phyloP scores from a whole-genome alignment of 1,284 basidiomycete species.

The Pisolithus thermaeus region DNA sequence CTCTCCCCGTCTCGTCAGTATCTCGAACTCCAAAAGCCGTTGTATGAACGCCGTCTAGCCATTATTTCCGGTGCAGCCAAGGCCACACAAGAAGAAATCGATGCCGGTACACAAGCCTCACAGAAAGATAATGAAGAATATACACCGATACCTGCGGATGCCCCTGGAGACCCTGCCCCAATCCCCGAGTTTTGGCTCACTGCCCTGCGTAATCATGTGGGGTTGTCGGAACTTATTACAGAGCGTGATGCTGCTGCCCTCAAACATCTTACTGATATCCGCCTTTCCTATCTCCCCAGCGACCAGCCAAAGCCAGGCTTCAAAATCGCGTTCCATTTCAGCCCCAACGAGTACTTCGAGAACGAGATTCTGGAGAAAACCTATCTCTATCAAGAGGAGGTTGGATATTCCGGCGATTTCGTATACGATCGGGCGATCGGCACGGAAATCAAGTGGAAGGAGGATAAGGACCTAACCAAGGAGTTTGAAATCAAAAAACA shows the following conservation, averaged over 20 bases:
- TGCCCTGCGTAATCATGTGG: conserved; percentile 87
- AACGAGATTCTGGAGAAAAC: conserved; percentile 87
- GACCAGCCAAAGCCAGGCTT: conserved; percentile 77
- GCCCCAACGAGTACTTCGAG: conserved; percentile 83
- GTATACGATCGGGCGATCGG: conserved; percentile 93
- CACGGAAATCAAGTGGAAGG: conserved; percentile 93
- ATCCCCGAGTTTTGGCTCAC: conserved; percentile 99
- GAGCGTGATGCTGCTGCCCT: conserved; percentile 84
- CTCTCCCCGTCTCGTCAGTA: conserved; percentile 51
- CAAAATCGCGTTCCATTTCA: conserved; percentile 85
- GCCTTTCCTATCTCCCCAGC: conserved; percentile 58
- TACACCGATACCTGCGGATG: conserved; percentile 48
- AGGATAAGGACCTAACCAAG: conserved; percentile 96
- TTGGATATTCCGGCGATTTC: conserved; percentile 92
- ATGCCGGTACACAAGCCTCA: conserved; percentile 68
- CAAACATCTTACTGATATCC: conserved; percentile 63
- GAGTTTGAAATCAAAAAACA: conserved; percentile 99
- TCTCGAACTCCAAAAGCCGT: conserved; percentile 76
- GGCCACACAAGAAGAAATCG: conserved; percentile 80
- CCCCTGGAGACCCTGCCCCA: conserved; percentile 28
- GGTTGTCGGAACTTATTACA: conserved; percentile 85
- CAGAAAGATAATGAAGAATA: conserved; percentile 66
- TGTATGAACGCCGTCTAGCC: conserved; percentile 82
- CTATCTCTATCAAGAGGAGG: conserved; percentile 91
- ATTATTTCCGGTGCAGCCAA: conserved; percentile 78